Conservation (phyloP, 352 stramenopile genomes). For the Globisporangium ultimum region DNA sequence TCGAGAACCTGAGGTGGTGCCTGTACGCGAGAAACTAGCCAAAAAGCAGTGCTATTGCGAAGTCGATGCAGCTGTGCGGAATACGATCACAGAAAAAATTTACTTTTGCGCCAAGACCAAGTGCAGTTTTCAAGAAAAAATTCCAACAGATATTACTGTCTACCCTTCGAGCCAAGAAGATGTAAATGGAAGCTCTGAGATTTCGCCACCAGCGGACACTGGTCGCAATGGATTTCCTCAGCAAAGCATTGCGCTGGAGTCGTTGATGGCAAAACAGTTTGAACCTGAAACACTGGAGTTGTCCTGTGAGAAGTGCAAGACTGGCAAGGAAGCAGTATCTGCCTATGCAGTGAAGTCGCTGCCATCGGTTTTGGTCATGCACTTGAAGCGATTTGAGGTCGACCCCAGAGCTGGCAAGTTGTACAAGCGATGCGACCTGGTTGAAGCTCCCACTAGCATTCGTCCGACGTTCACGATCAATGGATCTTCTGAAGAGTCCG, state of each 20-base stretch:
- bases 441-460: conserved; percentile 56
- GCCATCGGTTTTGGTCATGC: conserved; percentile 69
- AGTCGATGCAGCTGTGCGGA: conserved; percentile 27
- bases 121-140: conserved; percentile 62
- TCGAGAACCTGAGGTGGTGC: conserved; percentile 8
- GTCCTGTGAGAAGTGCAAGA: conserved; percentile 82
- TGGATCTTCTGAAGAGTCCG: conserved; percentile 17
- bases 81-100: conserved; percentile 31
- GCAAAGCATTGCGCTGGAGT: conserved; percentile 45
- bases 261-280: conserved; percentile 74
- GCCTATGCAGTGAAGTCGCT: conserved; percentile 65
- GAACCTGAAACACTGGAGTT: conserved; percentile 73
- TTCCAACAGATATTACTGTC: conserved; percentile 7
- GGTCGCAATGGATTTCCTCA: not conserved
- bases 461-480: conserved; percentile 37
- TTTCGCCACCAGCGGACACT: not conserved
- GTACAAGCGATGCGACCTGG: conserved; percentile 77
- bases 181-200: not conserved
- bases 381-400: conserved; percentile 87
- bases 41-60: conserved; percentile 67
- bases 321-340: conserved; percentile 54
- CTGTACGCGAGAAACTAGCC: conserved; percentile 8
- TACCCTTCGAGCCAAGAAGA: not conserved
- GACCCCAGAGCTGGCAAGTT: conserved; percentile 56
- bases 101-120: conserved; percentile 59